A percentile compares a stretch with the other conserved stretches of the same genome.
Conservation (phyloP, 306 rosid species). For the Begonia peltatifolia region DNA sequence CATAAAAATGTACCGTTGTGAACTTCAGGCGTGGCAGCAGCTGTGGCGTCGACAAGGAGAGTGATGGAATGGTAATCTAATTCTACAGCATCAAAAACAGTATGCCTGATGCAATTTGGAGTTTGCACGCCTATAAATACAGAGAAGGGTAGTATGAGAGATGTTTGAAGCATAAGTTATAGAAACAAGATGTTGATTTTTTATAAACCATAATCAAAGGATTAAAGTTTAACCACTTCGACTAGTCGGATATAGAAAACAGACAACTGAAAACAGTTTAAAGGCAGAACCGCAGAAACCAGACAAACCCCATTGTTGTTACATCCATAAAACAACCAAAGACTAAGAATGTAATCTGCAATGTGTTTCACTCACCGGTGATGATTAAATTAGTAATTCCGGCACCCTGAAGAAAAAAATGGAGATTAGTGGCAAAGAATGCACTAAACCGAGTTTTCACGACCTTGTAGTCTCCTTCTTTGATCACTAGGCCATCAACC, state of each 20-base stretch:
- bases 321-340: not conserved
- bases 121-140: constrained; percentile 67
- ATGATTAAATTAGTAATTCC: constrained; percentile 51
- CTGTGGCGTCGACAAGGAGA: constrained; percentile 73
- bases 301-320: not conserved
- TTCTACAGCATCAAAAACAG: constrained; percentile 77
- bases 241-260: no score
- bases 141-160: no score
- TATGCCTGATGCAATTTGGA: constrained; percentile 91
- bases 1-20: constrained; percentile 44
- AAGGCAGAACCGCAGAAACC: no score
- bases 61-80: constrained; percentile 62
- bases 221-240: no score
- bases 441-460: constrained; percentile 90
- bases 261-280: no score
- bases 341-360: no score
- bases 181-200: no score
- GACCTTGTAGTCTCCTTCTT: constrained; percentile 73
- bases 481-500: constrained; percentile 58
- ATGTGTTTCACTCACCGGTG: constrained; percentile 30
- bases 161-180: no score
- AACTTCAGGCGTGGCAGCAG: constrained; percentile 65
- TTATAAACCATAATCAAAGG: no score
- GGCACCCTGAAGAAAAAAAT: constrained; percentile 50
- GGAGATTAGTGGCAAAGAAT: constrained; percentile 70